A percentile compares a stretch with the other conserved stretches of the same genome.
phyloP scores from a whole-genome alignment of 2,329 filamentous ascomycete genomes.

The Penicillium psychrosexuale region DNA sequence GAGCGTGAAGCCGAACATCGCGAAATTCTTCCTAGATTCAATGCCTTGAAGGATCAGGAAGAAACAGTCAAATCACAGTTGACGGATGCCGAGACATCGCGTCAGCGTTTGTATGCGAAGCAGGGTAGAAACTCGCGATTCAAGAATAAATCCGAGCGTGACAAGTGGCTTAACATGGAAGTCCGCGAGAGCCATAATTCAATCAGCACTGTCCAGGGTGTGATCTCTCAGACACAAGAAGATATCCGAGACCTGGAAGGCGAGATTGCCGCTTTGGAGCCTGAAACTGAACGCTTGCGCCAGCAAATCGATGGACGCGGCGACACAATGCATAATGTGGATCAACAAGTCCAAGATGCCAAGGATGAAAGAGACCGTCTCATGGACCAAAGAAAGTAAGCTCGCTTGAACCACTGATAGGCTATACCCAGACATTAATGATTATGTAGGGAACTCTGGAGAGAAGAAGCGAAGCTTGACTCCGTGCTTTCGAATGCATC shows the following conservation, averaged over 20 bases:
- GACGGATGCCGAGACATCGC: conserved; percentile 69
- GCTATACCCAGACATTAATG: conserved; percentile 5
- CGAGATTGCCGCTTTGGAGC: conserved; percentile 69
- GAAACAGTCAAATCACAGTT: conserved; percentile 67
- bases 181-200: conserved; percentile 75
- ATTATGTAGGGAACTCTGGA: conserved; percentile 60
- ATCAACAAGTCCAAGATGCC: conserved; percentile 70
- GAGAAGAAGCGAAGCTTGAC: conserved; percentile 83
- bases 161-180: conserved; percentile 75
- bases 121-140: conserved; percentile 87
- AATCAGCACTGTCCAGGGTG: conserved; percentile 75
- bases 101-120: conserved; percentile 82
- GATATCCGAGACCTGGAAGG: conserved; percentile 70
- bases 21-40: conserved; percentile 72
- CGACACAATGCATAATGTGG: conserved; percentile 67
- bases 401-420: neutral
- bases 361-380: conserved; percentile 76
- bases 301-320: conserved; percentile 75
- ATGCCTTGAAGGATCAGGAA: conserved; percentile 70
- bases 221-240: conserved; percentile 78
- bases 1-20: conserved; percentile 73
- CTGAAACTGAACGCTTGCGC: conserved; percentile 67
- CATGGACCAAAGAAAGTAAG: conserved; percentile 74
- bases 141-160: conserved; percentile 81
- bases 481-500: conserved; percentile 72